phyloP scores from a whole-genome alignment of 148 eudicot genomes.

The Chenopodium formosanum region DNA sequence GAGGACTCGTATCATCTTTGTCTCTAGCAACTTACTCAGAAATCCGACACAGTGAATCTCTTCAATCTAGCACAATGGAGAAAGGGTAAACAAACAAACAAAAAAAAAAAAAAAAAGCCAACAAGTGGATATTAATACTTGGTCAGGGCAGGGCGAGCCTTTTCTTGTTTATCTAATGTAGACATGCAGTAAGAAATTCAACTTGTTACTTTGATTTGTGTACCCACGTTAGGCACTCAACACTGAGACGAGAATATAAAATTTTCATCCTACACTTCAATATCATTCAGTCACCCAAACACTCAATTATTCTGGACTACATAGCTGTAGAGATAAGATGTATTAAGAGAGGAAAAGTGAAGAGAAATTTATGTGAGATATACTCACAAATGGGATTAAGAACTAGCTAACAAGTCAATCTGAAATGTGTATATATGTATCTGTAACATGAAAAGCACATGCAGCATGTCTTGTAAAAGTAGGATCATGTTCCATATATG shows the following conservation, averaged over 20 bases:
- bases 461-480: too few relatives aligned
- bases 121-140: background rate
- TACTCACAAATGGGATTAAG: background rate
- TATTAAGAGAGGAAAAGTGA: background rate
- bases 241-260: background rate
- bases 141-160: background rate
- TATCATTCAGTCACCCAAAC: background rate
- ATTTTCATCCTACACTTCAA: background rate
- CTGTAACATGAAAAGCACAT: background rate
- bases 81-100: background rate
- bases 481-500: too few relatives aligned
- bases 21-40: constrained; percentile 84
- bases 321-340: background rate
- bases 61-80: constrained; percentile 50
- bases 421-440: background rate
- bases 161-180: background rate
- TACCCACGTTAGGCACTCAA: background rate
- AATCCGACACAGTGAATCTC: constrained; percentile 78
- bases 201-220: background rate
- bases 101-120: background rate
- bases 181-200: background rate
- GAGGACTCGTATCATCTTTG: constrained; percentile 81
- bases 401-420: background rate
- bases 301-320: background rate
- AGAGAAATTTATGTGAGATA: background rate